Evolutionary conservation across 441 rosid genomes (phyloP), one percentile per base, ranked within the genome.

Genomic region (Syzygium malaccense): DNA sequence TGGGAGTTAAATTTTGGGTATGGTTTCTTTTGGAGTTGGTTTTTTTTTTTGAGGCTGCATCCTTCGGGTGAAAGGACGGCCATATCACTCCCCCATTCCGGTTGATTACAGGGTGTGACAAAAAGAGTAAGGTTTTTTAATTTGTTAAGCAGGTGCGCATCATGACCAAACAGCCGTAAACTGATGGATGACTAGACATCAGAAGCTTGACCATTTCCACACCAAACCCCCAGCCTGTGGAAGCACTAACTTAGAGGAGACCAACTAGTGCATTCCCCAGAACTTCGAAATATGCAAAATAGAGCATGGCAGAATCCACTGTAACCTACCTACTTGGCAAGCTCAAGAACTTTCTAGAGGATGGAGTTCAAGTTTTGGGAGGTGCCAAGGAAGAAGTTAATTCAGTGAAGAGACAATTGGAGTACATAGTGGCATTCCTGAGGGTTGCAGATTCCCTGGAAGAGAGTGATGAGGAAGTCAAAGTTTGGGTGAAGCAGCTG

Each of bases 401-500:
- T 45, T 45, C 1, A 68, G 88, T 91, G 85, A 93, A 87, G 48
- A 87, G 80, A 3, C 95, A 93, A 53, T 30, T 94, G 28, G 90
- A 92, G 88, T 90, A 89, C 85, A 84, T 89, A 89, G 71, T 28
- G 85, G 94, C 94, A 23, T 91, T 93, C 89, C 80, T 93, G 68
- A 90, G 92, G 87, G 86, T 85, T 51, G 94, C 92, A 57, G 94
- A 94, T 62, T 28, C 91, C 20, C 86, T 89, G 25, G 91, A 88
- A 49, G 95, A 91, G 49, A 89, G 51, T 26, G 91, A 92, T 26
- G 91, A 92, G 37, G 92, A 92, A 28, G 91, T 91, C 85, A 93
- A 89, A 83, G 90, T 92, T n/a, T 94, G 93, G 93, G 89, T 93
- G 26, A 91, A 89, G 92, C 93, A 95, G 87, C 80, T 94, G 14